Percentiles rank a stretch among this genome's conserved stretches.
phyloP scores from a whole-genome alignment of 805 yeast genomes.

The Hanseniaspora lachancei region DNA sequence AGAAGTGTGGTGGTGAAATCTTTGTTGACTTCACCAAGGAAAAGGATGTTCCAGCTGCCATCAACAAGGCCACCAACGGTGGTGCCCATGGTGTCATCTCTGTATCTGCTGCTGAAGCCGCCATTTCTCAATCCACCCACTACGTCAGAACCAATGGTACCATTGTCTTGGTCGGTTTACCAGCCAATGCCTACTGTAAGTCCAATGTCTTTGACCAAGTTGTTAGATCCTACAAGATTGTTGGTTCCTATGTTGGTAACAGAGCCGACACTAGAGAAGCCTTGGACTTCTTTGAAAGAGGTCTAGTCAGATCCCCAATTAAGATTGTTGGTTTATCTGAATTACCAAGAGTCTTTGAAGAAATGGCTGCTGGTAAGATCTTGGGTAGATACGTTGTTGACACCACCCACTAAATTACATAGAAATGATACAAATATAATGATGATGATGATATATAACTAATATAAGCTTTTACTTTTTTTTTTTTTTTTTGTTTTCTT shows the following conservation, averaged over 20 bases:
- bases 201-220: conserved; percentile 39
- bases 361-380: conserved; percentile 75
- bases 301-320: conserved; percentile 60
- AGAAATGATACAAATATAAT: background rate
- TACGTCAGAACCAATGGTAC: conserved; percentile 50
- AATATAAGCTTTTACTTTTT: background rate
- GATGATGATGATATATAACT: background rate
- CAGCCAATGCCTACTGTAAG: conserved; percentile 37
- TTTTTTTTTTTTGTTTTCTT: background rate
- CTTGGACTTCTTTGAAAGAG: conserved; percentile 58
- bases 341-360: conserved; percentile 52
- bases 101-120: conserved; percentile 44
- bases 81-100: conserved; percentile 62
- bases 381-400: conserved; percentile 82
- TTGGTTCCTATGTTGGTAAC: conserved; percentile 41
- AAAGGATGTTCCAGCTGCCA: conserved; percentile 38
- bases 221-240: conserved; percentile 35
- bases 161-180: conserved; percentile 49
- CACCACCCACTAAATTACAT: conserved; percentile 38
- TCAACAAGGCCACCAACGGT: conserved; percentile 39
- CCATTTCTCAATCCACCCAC: conserved; percentile 37
- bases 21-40: conserved; percentile 43
- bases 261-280: conserved; percentile 50
- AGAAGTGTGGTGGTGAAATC: conserved; percentile 49
- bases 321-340: conserved; percentile 63